Evolutionary conservation across 257 asterid genomes (phyloP).

Genomic region (Solanum sparsipilum): DNA sequence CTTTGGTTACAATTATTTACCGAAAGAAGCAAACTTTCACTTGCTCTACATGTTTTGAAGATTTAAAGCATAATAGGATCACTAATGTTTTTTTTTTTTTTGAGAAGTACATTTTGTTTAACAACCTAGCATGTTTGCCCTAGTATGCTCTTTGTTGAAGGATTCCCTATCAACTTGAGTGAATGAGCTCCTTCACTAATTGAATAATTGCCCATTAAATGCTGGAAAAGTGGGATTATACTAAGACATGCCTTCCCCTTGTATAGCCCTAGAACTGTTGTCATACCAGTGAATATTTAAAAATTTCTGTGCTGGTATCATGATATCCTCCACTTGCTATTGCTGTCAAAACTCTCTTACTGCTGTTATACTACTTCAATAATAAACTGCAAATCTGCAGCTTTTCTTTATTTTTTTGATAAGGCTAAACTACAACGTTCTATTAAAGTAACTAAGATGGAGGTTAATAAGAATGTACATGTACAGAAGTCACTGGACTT

Average conservation of each 20-base stretch:
- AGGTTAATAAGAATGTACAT: not conserved
- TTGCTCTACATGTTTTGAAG: not conserved
- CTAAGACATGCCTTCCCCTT: not conserved
- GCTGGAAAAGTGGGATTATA: not conserved
- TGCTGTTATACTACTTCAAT: not conserved
- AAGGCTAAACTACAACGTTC: not conserved
- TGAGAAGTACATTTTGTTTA: not conserved
- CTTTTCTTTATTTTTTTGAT: not conserved
- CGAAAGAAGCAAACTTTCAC: not conserved
- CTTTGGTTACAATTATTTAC: not conserved
- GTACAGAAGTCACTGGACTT: not conserved
- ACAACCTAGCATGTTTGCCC: not conserved
- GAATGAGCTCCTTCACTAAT: not conserved
- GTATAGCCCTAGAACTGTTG: not conserved
- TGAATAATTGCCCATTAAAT: not conserved
- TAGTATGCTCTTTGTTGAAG: not conserved
- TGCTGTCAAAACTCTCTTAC: not conserved
- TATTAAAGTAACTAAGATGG: not conserved
- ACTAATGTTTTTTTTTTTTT: not conserved
- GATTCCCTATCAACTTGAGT: not conserved
- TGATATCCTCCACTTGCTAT: not conserved
- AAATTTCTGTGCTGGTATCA: not conserved
- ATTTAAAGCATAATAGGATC: not conserved
- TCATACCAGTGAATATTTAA: not conserved
- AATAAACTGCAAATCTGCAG: not conserved